Evolutionary conservation across 768 basidiomycete genomes (phyloP), one percentile per base, ranked within the genome.

Genomic region (Rhodocollybia butyracea): DNA sequence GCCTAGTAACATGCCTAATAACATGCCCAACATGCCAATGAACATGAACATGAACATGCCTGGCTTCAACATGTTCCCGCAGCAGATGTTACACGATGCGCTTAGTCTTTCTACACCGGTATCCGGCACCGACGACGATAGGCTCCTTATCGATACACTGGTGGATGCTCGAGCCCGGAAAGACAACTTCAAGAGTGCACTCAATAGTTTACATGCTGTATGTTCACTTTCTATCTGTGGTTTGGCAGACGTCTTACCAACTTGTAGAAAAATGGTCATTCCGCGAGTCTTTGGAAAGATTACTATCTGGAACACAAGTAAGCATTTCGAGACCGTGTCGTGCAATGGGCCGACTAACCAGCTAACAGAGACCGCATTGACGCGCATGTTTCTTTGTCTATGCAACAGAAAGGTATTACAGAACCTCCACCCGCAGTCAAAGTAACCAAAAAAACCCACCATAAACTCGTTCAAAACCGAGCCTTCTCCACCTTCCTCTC

Each of bases 261-360:
- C 11, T 24, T 13, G 42, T 55, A 82, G 81, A 76, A 64, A 66
- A 76, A 76, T 55, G 74, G 73, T 5, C 79, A 81, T 63, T 75
- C 77, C 17, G 79, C 86, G 34, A 83, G 76, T 64, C 68, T 86
- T 22, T 91, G 88, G 88, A 90, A 89, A 63, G 89, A 91, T 61
- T 89, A 89, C 64, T 91, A 86, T 60, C 75, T 91, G 15, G 86
- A 89, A 55, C 77, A 89, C 62, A 83, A 80, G n/a, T n/a, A n/a
- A n/a, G n/a, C n/a, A n/a, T n/a, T n/a, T n/a, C n/a, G n/a, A n/a
- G n/a, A n/a, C n/a, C n/a, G n/a, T n/a, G n/a, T n/a, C n/a, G n/a
- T n/a, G n/a, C n/a, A n/a, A n/a, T n/a, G n/a, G n/a, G n/a, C n/a
- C n/a, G n/a, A n/a, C n/a, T n/a, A n/a, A n/a, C n/a, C n/a, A n/a